Percentiles rank a stretch among this genome's conserved stretches.
These are phyloP conservation scores for Pseudonectria foliicola DNA, from an alignment of 2,329 filamentous ascomycete genomes.

Conservation along the genomic window DNA sequence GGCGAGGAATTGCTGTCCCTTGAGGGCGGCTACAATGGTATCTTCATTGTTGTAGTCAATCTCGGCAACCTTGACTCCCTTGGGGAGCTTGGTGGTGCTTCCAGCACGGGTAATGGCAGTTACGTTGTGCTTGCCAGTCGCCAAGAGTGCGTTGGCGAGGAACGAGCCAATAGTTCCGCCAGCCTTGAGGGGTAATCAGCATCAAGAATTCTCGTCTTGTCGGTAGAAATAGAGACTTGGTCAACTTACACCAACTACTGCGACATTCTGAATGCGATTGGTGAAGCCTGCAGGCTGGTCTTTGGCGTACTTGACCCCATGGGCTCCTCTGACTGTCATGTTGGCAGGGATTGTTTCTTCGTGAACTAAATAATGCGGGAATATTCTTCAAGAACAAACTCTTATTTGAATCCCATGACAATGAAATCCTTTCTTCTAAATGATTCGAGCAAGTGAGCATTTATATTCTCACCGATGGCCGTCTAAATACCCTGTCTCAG, in stretches of 20 bases:
- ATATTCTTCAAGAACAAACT: no score
- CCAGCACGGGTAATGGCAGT: slow-evolving; percentile 42
- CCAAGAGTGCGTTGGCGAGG: slow-evolving; percentile 34
- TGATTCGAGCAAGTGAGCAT: no score
- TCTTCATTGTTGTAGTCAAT: slow-evolving; percentile 39
- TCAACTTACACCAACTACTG: slow-evolving; percentile 40
- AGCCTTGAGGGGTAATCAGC: slow-evolving; percentile 24
- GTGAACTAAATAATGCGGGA: no score
- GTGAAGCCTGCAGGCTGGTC: slow-evolving; percentile 29
- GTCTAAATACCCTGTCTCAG: no score
- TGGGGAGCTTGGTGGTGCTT: slow-evolving; percentile 35
- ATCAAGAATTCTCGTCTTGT: slow-evolving; percentile 2
- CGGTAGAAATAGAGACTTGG: not conserved
- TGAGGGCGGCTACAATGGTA: slow-evolving; percentile 41
- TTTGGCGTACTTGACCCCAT: slow-evolving; percentile 25
- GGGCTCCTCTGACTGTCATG: slow-evolving; percentile 2
- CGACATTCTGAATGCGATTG: slow-evolving; percentile 37
- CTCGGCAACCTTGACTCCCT: slow-evolving; percentile 32
- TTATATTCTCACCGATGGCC: no score
- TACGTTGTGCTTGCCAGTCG: slow-evolving; percentile 41
- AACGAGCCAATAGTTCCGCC: slow-evolving; percentile 33
- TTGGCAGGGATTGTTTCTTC: no score
- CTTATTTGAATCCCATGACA: no score
- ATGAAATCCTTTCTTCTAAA: no score
- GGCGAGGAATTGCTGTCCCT: slow-evolving; percentile 49